Conservation (phyloP, 257 asterid species). For the Galeopsis tetrahit region DNA sequence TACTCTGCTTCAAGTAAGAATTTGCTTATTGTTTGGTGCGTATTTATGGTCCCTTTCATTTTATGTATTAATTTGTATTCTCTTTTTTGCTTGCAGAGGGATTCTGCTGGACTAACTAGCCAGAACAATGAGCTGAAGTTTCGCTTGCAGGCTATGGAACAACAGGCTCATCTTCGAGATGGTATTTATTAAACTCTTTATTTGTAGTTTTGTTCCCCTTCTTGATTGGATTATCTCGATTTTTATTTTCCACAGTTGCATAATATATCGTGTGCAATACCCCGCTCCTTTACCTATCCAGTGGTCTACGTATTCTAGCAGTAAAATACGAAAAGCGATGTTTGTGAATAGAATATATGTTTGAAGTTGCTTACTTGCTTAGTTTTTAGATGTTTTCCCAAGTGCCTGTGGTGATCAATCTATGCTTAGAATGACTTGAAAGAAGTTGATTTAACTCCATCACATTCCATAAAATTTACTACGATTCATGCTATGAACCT, state of each 20-base stretch:
- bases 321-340: neutral
- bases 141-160: slow-evolving; percentile 83
- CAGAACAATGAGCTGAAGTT: slow-evolving; percentile 75
- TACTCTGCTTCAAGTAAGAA: slow-evolving; percentile 67
- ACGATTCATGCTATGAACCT: neutral
- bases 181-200: slow-evolving; percentile 45
- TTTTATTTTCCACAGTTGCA: neutral
- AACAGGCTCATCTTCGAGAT: slow-evolving; percentile 81
- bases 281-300: neutral
- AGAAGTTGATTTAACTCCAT: neutral
- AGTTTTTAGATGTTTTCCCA: neutral
- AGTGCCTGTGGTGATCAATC: neutral
- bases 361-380: neutral
- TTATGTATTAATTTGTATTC: slow-evolving; percentile 10
- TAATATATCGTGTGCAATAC: neutral
- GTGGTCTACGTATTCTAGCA: neutral
- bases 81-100: slow-evolving; percentile 52
- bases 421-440: neutral
- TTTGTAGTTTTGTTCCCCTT: neutral
- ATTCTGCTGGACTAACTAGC: slow-evolving; percentile 61
- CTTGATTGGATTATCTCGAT: neutral
- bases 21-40: slow-evolving; percentile 21
- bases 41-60: slow-evolving; percentile 2
- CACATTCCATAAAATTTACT: neutral
- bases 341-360: neutral